Conservation (phyloP, 371 early-diverging fungal genomes). For the Mortierella sp. region DNA sequence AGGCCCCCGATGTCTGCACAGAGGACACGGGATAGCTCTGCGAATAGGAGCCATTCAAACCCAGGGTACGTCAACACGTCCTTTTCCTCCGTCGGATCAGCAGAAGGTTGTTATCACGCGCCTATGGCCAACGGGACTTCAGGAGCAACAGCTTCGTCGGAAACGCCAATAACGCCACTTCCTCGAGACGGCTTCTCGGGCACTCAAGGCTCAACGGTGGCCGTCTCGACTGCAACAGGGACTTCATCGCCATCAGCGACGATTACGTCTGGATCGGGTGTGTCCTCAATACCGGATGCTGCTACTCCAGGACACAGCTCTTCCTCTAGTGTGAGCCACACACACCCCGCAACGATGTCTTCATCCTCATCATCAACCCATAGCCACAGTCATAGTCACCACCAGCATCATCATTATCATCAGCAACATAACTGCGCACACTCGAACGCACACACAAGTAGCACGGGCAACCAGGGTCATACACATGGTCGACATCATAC, state of each 20-base stretch:
- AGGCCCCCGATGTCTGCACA: constrained; percentile 32
- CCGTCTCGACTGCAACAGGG: background rate
- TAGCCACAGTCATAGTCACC: background rate
- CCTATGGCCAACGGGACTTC: background rate
- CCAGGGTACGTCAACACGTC: constrained; percentile 22
- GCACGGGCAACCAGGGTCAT: background rate
- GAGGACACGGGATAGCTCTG: constrained; percentile 17
- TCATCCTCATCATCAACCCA: background rate
- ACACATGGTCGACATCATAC: background rate
- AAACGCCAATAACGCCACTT: background rate
- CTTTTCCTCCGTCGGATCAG: constrained; percentile 30
- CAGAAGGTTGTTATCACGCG: background rate
- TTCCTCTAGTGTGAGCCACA: background rate
- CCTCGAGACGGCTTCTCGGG: background rate
- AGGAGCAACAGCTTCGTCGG: background rate
- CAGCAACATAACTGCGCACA: too few species aligned
- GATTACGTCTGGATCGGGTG: background rate
- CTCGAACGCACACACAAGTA: background rate
- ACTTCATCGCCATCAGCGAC: background rate
- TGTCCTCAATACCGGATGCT: background rate
- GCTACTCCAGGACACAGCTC: background rate
- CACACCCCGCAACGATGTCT: background rate
- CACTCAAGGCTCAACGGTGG: constrained; percentile 1
- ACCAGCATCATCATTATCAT: too few species aligned
- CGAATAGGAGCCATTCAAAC: constrained; percentile 7